These are phyloP conservation scores for Scutellaria minor DNA, from an alignment of 257 asterid genomes.

Conservation along the genomic window DNA sequence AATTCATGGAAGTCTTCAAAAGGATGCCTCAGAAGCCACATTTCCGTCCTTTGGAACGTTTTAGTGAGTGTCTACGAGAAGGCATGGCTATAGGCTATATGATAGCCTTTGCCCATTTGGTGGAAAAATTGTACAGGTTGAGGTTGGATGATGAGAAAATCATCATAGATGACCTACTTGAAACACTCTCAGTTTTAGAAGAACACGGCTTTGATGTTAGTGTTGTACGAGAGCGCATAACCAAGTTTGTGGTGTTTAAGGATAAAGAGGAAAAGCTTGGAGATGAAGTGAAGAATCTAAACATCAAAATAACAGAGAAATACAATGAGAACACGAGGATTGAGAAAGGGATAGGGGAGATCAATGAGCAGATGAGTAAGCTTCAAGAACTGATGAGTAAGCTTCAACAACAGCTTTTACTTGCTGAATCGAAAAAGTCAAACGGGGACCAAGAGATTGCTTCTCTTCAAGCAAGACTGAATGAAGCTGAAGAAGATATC, in stretches of 20 bases:
- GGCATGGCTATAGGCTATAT: conserved; percentile 79
- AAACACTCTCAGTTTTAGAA: conserved; percentile 61
- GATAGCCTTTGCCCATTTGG: conserved; percentile 65
- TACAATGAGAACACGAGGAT: conserved; percentile 36
- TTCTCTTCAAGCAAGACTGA: conserved; percentile 38
- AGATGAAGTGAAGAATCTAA: conserved; percentile 34
- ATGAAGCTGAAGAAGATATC: conserved; percentile 40
- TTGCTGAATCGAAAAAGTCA: conserved; percentile 33
- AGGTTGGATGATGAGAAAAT: conserved; percentile 48
- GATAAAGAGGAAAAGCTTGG: conserved; percentile 47
- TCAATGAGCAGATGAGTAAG: conserved; percentile 46
- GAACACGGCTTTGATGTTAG: conserved; percentile 68
- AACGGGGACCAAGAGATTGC: conserved; percentile 45
- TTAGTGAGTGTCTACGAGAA: conserved; percentile 70
- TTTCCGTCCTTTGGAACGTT: conserved; percentile 57
- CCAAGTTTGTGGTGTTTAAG: conserved; percentile 40
- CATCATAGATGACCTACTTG: conserved; percentile 55
- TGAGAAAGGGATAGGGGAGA: conserved; percentile 49
- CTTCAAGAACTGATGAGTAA: conserved; percentile 38
- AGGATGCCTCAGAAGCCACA: conserved; percentile 85
- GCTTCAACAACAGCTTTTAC: conserved; percentile 31
- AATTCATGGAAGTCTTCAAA: conserved; percentile 70
- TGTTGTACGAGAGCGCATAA: conserved; percentile 45
- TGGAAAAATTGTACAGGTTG: conserved; percentile 56
- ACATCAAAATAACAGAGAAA: conserved; percentile 37